A percentile compares a stretch with the other conserved stretches of the same genome.
Evolutionary conservation across 371 early-diverging fungal species (phyloP).

Genomic region (Rhizopus arrhizus): DNA sequence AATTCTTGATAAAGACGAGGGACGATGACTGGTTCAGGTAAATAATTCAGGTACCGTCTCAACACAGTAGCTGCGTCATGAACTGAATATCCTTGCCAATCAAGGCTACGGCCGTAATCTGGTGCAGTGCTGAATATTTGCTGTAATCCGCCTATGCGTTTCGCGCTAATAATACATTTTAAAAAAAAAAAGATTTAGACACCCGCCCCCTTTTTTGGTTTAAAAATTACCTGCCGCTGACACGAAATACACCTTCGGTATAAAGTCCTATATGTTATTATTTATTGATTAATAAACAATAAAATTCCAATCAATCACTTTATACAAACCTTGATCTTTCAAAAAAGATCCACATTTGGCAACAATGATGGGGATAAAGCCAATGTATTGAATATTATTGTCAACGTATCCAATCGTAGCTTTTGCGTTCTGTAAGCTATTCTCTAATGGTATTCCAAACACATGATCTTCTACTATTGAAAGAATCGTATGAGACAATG

Average conservation of each 20-base stretch:
- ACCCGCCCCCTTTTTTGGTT: conserved; percentile 8
- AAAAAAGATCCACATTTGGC: conserved; percentile 55
- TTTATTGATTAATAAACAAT: background rate
- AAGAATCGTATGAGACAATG: background rate
- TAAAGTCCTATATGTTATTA: conserved; percentile 27
- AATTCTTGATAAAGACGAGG: conserved; percentile 61
- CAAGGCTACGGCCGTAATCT: conserved; percentile 58
- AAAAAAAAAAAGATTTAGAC: conserved; percentile 1
- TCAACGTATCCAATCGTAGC: conserved; percentile 38
- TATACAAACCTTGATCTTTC: conserved; percentile 48
- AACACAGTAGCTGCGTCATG: conserved; percentile 68
- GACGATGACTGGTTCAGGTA: conserved; percentile 69
- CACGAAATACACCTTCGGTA: conserved; percentile 45
- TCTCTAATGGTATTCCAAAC: conserved; percentile 36
- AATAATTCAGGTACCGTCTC: conserved; percentile 59
- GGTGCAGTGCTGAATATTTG: conserved; percentile 59
- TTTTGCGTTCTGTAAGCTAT: conserved; percentile 31
- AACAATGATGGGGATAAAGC: conserved; percentile 54
- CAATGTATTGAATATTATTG: conserved; percentile 31
- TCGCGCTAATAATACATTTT: conserved; percentile 38
- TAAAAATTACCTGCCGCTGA: conserved; percentile 37
- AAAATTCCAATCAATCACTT: background rate
- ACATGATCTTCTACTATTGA: conserved; percentile 22
- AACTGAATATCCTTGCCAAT: conserved; percentile 63
- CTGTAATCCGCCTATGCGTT: conserved; percentile 63